These are phyloP conservation scores for Dryas integrifolia DNA, from an alignment of 331 rosid species.

Conservation along the genomic window DNA sequence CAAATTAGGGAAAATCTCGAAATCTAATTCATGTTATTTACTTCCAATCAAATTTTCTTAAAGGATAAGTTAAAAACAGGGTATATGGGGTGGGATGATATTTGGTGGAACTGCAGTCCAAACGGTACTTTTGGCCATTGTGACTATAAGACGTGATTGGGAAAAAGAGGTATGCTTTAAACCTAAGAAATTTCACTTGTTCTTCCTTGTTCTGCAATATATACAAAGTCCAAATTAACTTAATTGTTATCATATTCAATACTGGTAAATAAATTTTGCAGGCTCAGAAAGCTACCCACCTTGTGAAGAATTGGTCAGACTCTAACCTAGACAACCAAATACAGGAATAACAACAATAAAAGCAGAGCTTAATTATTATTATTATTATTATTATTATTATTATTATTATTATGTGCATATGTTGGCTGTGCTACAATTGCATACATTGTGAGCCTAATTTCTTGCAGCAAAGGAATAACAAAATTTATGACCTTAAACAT, in stretches of 20 bases:
- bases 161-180: neutral
- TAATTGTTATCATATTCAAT: neutral
- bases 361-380: too few species aligned
- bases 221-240: neutral
- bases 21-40: too few species aligned
- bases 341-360: neutral
- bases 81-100: constrained; percentile 11
- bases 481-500: too few species aligned
- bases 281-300: constrained; percentile 9
- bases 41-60: too few species aligned
- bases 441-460: too few species aligned
- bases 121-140: neutral
- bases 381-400: too few species aligned
- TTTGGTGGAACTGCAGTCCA: constrained; percentile 4
- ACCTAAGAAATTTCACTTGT: neutral
- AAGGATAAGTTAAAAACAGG: neutral
- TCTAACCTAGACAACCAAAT: neutral
- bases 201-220: too few species aligned
- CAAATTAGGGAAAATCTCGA: too few species aligned
- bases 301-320: neutral
- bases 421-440: too few species aligned
- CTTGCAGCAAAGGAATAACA: too few species aligned
- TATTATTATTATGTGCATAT: too few species aligned
- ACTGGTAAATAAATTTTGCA: neutral
- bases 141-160: neutral